These are phyloP conservation scores for Sungouiozyma ichnusensis DNA, from an alignment of 805 yeast species.

Conservation along the genomic window DNA sequence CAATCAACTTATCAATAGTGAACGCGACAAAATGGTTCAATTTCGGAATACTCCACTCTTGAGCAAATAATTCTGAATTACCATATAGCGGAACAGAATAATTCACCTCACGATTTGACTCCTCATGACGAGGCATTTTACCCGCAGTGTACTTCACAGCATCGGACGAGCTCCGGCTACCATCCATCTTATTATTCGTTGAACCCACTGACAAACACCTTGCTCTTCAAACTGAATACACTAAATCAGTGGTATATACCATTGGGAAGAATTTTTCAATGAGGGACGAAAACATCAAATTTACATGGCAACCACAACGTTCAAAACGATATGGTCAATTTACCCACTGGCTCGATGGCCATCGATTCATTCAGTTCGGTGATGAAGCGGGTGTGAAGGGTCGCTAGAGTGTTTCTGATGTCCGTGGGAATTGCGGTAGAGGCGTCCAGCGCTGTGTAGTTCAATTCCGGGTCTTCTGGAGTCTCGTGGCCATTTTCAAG, in stretches of 20 bases:
- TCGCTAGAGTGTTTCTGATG: constrained; percentile 5
- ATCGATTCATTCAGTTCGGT: constrained; percentile 12
- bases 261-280: constrained; percentile 10
- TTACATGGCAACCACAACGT: neutral
- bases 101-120: constrained; percentile 14
- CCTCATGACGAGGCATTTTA: constrained; percentile 23
- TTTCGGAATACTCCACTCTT: constrained; percentile 27
- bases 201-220: too few relatives aligned
- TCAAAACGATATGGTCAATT: constrained; percentile 14
- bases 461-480: constrained; percentile 1
- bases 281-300: constrained; percentile 12
- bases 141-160: constrained; percentile 22
- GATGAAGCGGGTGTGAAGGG: constrained; percentile 9
- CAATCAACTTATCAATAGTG: constrained; percentile 22
- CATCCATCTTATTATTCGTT: too few relatives aligned
- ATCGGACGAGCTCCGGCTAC: constrained; percentile 6
- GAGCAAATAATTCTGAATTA: constrained; percentile 22
- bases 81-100: constrained; percentile 23
- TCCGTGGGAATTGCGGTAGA: constrained; percentile 7
- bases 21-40: constrained; percentile 23
- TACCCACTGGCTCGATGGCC: constrained; percentile 9
- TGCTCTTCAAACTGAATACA: too few relatives aligned
- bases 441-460: constrained; percentile 6
- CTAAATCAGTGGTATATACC: too few relatives aligned
- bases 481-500: neutral